Evolutionary conservation across 2,329 filamentous ascomycete species (phyloP), one percentile per base, ranked within the genome.

Genomic region (Neophaeococcomyces mojaviensis): DNA sequence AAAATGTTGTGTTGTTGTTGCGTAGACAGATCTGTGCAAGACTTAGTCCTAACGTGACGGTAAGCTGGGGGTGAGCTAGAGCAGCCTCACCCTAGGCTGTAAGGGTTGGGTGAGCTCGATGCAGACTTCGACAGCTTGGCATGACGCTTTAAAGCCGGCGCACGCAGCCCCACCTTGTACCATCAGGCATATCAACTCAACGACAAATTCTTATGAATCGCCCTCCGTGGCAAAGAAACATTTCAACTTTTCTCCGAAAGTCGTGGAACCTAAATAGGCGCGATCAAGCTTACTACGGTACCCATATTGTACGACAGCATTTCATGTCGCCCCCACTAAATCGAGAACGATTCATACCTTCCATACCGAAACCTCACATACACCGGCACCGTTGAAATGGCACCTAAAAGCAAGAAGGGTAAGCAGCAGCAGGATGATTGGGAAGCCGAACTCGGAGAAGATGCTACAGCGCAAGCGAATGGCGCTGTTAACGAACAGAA

Each of bases 381-480:
- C 26, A 45, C 22, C 44, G 44, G 26, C 48, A 38, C 7, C 24
- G 13, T 20, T 20, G 26, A 12, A n/a, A 97, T 96, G 90, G 72
- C 89, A 62, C 89, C 89, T 52, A 96, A 96, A 74, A 94, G 92
- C 77, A 96, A 95, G 79, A 84, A 83, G 65, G 85, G 82, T 69
- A 58, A 58, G 44, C 94, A 90, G 76, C 79, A 74, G 63, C 79
- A 86, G 63, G 87, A 95, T 61, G 88, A 96, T 74, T 96, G 90
- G 90, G 92, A 97, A 68, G 82, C 86, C 46, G 88, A 95, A 54
- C 75, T 96, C 46, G 89, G 88, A 60, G 90, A 96, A 71, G 33
- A 44, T 22, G 41, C 30, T 3, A 26, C 36, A 13, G 20, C 37
- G 30, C 32, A 16, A 18, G 72, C 75, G 50, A 76, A 81, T 60